Base-by-base conservation (phyloP, 2,329 filamentous ascomycete species). In the Pestalotiopsis sp. region DNA sequence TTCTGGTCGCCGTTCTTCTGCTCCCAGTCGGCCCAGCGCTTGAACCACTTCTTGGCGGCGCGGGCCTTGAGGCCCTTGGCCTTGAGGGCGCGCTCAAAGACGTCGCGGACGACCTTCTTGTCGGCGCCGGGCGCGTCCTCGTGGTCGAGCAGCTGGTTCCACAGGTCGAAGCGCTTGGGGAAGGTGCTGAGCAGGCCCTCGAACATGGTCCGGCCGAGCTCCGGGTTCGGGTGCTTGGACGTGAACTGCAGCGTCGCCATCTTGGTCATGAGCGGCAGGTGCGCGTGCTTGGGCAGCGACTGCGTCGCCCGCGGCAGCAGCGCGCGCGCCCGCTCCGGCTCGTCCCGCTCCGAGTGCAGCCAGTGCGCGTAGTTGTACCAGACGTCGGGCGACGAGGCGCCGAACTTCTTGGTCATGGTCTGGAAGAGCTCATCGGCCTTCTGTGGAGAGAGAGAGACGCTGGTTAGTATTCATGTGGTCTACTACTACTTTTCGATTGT, bases 291-390 rank as follows among this genome's bases (percentile, higher is more conserved):
- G 65, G 88, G 87, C 23, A 99, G 89, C 7, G 93, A 92, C 81
- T 98, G 95, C 11, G 92, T 90, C 17, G 96, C 95, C 57, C 95
- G 92, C 2, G 91, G 87, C 5, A 98, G 89, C 14, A 99, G 88
- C 0, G 89, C 90, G 67, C 94, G 91, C 3, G 91, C 93, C 7
- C 91, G 89, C n/a, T 91, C 91, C 0, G 94, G 89, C 12, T 91
- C 87, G 69, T 87, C 85, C 69, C 89, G 83, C 0, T 89, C 92
- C 69, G 92, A 90, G 82, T 97, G 92, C 68, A 99, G 86, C 87
- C 98, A 98, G 76, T 92, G 92, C 27, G 95, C 95, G 81, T 98
- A 98, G 84, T 98, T 98, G 81, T 92, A 86, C 94, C 95, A 99
- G 73, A 98, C 90, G 66, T 91, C 89, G 11, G 93, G 91, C 5